These are phyloP conservation scores for Diaporthe velutina DNA, from an alignment of 2,329 filamentous ascomycete genomes.

Conservation along the genomic window DNA sequence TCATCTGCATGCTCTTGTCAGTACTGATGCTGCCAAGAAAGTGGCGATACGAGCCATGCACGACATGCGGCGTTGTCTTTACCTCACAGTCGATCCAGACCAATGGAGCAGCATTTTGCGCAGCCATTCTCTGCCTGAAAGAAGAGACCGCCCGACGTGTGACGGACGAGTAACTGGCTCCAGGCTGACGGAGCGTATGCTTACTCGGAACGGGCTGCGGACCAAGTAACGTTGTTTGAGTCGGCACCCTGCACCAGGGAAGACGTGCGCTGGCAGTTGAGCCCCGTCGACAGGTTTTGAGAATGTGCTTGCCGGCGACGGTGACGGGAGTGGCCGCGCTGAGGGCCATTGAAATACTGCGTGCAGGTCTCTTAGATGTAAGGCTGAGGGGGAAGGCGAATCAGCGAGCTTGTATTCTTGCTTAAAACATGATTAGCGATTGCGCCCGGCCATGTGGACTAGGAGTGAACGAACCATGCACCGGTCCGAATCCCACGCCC, in stretches of 20 bases:
- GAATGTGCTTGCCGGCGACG: conserved; percentile 20
- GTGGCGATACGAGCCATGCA: neutral
- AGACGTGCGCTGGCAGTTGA: conserved; percentile 3
- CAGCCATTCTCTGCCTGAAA: conserved; percentile 28
- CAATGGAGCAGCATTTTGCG: conserved; percentile 66
- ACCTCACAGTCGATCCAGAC: conserved; percentile 87
- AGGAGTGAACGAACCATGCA: neutral
- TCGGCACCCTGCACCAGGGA: conserved; percentile 21
- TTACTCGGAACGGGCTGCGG: conserved; percentile 4
- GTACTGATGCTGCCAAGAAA: conserved; percentile 15
- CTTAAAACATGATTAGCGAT: conserved; percentile 11
- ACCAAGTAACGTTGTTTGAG: conserved; percentile 35
- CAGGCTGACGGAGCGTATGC: neutral
- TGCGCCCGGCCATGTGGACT: neutral
- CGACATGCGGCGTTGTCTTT: conserved; percentile 37
- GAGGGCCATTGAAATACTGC: conserved; percentile 1
- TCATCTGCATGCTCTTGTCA: conserved; percentile 77
- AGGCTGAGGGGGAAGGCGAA: conserved; percentile 26
- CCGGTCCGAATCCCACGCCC: conserved; percentile 1
- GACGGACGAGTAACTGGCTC: neutral
- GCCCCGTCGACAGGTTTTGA: neutral
- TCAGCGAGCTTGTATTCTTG: conserved; percentile 34
- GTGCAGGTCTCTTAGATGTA: neutral
- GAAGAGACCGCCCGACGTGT: neutral
- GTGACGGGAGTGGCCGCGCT: neutral